Base-by-base conservation (phyloP, 2,329 filamentous ascomycete genomes). In the Bipolaris cookei region DNA sequence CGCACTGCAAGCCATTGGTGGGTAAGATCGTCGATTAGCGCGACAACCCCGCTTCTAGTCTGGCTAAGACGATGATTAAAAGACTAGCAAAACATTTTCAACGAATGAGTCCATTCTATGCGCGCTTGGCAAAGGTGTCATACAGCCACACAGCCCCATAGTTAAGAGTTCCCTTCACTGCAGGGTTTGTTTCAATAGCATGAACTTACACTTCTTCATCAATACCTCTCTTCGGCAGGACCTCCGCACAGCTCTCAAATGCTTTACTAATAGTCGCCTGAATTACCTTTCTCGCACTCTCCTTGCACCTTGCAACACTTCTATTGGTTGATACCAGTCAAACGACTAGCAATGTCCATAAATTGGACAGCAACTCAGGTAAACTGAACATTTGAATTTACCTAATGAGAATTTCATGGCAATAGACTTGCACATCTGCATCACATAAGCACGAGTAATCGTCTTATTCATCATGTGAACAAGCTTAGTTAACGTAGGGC, bases 271-370 rank as follows among this genome's bases (percentile, higher is more conserved):
- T 13, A 1, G 6, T 3, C 13, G 7, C 20, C 39, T 42, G 5
- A 3, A 42, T 42, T 42, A 13, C 39, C 39, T 42, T 42, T 42
- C 39, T 42, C n/a, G n/a, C 39, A 42, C n/a, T 42, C n/a, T 42
- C n/a, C 39, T 25, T 42, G 39, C 39, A 42, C 20, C 39, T 42
- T 42, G 39, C 39, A 42, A 5, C 6, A 5, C 39, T 42, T 42
- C 39, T 7, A 42, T 42, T 13, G 20, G 20, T 42, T 42, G 18
- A 42, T 42, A 25, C 20, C 20, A 8, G 20, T 8, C 14, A 42
- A 8, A 42, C n/a, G 39, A 42, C n/a, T 25, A 13, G 39, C 18
- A 42, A 42, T 42, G 20, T 5, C 39, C 3, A 42, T 25, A 25
- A n/a, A n/a, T n/a, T n/a, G n/a, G n/a, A n/a, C n/a, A n/a, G n/a